These are phyloP conservation scores for Saccharomyces paradoxus DNA, from an alignment of 805 yeast species.

Conservation along the genomic window DNA sequence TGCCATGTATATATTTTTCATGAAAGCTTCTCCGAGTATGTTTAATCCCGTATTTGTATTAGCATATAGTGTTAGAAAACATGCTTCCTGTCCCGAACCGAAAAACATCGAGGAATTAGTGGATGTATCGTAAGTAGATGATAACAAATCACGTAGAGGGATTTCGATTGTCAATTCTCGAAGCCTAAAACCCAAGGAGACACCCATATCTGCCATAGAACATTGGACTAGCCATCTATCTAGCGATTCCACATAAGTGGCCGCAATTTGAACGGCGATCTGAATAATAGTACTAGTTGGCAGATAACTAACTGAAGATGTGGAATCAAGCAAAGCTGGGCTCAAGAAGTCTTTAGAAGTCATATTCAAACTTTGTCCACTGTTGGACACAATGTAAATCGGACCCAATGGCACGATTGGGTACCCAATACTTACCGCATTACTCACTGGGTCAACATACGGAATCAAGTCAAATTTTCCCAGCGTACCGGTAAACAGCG, in stretches of 20 bases:
- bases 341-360: conserved; percentile 31
- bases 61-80: conserved; percentile 47
- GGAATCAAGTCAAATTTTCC: conserved; percentile 45
- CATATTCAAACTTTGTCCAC: conserved; percentile 34
- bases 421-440: conserved; percentile 24
- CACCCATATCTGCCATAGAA: conserved; percentile 39
- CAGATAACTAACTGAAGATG: conserved; percentile 41
- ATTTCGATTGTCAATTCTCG: conserved; percentile 44
- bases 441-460: conserved; percentile 19
- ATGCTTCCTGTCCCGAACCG: conserved; percentile 48
- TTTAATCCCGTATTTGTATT: conserved; percentile 41
- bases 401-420: conserved; percentile 43
- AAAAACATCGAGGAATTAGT: conserved; percentile 37
- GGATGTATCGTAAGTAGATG: conserved; percentile 28
- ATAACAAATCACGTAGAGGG: conserved; percentile 42
- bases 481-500: conserved; percentile 39
- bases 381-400: conserved; percentile 36
- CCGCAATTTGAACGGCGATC: conserved; percentile 63
- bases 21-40: conserved; percentile 50
- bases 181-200: conserved; percentile 44
- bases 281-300: conserved; percentile 51
- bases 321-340: conserved; percentile 54
- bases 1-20: conserved; percentile 47
- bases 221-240: conserved; percentile 60
- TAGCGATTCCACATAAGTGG: conserved; percentile 42